Evolutionary conservation across 352 stramenopile species (phyloP).

Genomic region (Pythium guiyangense): DNA sequence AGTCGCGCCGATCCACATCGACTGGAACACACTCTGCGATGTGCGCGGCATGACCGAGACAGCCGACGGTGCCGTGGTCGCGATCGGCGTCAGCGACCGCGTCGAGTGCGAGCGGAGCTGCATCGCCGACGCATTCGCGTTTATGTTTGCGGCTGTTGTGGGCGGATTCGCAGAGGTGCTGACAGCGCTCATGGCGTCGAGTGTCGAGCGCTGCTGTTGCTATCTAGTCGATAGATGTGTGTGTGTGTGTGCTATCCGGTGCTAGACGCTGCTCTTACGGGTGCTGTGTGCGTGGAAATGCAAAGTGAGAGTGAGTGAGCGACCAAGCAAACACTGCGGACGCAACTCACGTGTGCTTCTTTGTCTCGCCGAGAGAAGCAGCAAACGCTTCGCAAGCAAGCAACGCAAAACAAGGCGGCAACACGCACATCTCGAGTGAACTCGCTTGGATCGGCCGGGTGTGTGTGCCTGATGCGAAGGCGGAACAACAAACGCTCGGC

Average conservation of each 20-base stretch:
- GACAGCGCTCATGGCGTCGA: background rate
- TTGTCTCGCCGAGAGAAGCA: too few relatives aligned
- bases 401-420: background rate
- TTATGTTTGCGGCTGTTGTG: background rate
- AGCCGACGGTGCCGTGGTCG: slow-evolving; percentile 2
- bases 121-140: background rate
- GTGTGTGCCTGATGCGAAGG: background rate
- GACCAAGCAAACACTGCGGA: too few relatives aligned
- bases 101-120: slow-evolving; percentile 8
- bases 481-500: background rate
- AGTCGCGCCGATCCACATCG: slow-evolving; percentile 77
- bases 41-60: slow-evolving; percentile 8
- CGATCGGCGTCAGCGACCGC: slow-evolving; percentile 7
- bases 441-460: background rate
- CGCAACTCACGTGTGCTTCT: too few relatives aligned
- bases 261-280: too few relatives aligned
- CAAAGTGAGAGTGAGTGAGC: too few relatives aligned
- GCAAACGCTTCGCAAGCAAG: too few relatives aligned
- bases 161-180: background rate
- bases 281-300: too few relatives aligned
- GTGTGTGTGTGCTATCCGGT: too few relatives aligned
- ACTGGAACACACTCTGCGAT: slow-evolving; percentile 61
- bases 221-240: too few relatives aligned
- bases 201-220: too few relatives aligned
- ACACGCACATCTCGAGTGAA: background rate